Percentiles rank a stretch among this genome's conserved stretches.
phyloP scores from a whole-genome alignment of 2,329 filamentous ascomycete genomes.

The Neofusicoccum sp. region DNA sequence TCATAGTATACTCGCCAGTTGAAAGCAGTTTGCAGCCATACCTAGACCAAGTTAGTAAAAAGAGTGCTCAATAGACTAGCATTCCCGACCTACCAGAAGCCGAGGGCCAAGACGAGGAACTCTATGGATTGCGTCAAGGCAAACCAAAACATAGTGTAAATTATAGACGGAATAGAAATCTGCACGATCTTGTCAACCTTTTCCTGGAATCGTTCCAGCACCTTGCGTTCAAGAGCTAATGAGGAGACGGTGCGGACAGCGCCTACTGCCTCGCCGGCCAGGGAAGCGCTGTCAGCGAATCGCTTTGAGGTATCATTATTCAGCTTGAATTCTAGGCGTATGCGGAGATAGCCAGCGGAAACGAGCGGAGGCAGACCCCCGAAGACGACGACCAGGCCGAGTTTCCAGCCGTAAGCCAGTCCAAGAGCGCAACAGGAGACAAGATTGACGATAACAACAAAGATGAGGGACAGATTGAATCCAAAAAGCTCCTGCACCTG shows the following conservation, averaged over 20 bases:
- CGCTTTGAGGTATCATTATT: constrained; percentile 61
- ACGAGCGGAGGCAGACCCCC: constrained; percentile 52
- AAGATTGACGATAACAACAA: constrained; percentile 76
- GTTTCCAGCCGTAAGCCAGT: constrained; percentile 77
- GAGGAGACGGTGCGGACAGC: constrained; percentile 89
- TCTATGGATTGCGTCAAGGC: constrained; percentile 78
- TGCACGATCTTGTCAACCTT: constrained; percentile 51
- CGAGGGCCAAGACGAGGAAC: constrained; percentile 76
- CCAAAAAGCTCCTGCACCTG: constrained; percentile 86
- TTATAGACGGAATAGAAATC: constrained; percentile 41
- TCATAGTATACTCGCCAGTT: constrained; percentile 70
- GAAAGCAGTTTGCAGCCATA: constrained; percentile 80
- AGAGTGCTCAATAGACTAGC: no score
- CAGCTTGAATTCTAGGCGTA: constrained; percentile 78
- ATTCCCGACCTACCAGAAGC: no score
- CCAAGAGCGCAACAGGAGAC: constrained; percentile 68
- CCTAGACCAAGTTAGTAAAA: no score
- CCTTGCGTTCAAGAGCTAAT: constrained; percentile 79
- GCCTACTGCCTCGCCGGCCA: constrained; percentile 85
- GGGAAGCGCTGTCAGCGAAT: constrained; percentile 79
- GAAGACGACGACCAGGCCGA: constrained; percentile 59
- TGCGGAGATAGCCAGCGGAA: constrained; percentile 76
- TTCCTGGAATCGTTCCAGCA: constrained; percentile 71
- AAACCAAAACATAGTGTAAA: constrained; percentile 75
- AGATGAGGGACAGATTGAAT: constrained; percentile 78